A percentile compares a stretch with the other conserved stretches of the same genome.
phyloP scores from a whole-genome alignment of 163 green algal genomes.

The Picocystis sp. region DNA sequence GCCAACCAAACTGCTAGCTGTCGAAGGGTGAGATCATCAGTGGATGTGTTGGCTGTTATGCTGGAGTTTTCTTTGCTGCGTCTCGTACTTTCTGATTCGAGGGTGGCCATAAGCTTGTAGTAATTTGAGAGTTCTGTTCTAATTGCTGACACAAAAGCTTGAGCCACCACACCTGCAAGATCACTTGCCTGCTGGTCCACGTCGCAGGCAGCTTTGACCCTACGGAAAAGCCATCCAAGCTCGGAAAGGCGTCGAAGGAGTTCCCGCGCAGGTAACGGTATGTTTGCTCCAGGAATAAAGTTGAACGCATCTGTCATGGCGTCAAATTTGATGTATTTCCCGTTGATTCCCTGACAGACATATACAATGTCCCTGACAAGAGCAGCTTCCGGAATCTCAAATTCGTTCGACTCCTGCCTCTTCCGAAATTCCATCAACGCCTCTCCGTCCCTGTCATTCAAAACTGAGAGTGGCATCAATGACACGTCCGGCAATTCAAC shows the following conservation, averaged over 20 bases:
- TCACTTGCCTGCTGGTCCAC: conserved; percentile 1
- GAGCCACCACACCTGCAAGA: conserved; percentile 23
- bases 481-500: too few relatives aligned
- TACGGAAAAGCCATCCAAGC: conserved; percentile 46
- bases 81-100: conserved; percentile 33
- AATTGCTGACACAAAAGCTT: conserved; percentile 44
- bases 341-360: conserved; percentile 46
- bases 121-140: conserved; percentile 46
- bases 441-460: too few relatives aligned
- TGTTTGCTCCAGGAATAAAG: conserved; percentile 16
- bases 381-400: conserved; percentile 21
- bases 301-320: conserved; percentile 16
- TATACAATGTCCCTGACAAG: conserved; percentile 58
- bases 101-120: conserved; percentile 54
- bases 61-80: conserved; percentile 14
- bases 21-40: conserved; percentile 35
- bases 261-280: conserved; percentile 19
- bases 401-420: conserved; percentile 1
- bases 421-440: too few relatives aligned
- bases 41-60: conserved; percentile 8
- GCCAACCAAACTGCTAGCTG: conserved; percentile 52
- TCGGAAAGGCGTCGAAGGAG: conserved; percentile 43
- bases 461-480: too few relatives aligned
- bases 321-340: conserved; percentile 32
- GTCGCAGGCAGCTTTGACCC: conserved; percentile 10